Evolutionary conservation across 2,329 filamentous ascomycete species (phyloP).

Genomic region (Ophiostoma ulmi): DNA sequence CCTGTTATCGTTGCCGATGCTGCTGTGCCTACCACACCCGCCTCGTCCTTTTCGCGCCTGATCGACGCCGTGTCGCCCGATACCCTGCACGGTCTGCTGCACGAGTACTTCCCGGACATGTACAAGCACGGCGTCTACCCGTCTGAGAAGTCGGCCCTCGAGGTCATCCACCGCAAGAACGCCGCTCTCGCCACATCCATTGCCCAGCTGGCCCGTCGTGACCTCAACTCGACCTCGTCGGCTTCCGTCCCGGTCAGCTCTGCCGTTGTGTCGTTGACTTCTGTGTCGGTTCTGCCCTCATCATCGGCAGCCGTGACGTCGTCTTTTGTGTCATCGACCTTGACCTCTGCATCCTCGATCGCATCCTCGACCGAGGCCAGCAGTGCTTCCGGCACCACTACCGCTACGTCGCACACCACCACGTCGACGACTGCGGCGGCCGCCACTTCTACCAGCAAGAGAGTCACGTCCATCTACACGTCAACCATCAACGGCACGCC

Average conservation of each 20-base stretch:
- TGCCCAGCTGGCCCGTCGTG: slow-evolving; percentile 58
- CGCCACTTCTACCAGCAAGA: slow-evolving; percentile 18
- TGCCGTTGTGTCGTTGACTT: slow-evolving; percentile 27
- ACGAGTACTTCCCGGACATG: slow-evolving; percentile 56
- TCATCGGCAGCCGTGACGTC: slow-evolving; percentile 25
- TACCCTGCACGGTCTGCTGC: slow-evolving; percentile 59
- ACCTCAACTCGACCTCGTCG: slow-evolving; percentile 28
- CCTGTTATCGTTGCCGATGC: background rate
- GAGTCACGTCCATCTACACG: slow-evolving; percentile 39
- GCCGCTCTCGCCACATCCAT: slow-evolving; percentile 58
- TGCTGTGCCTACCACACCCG: background rate
- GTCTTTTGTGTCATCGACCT: background rate
- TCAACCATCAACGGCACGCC: slow-evolving; percentile 45
- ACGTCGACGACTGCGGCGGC: background rate
- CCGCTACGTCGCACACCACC: background rate
- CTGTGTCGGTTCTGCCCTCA: slow-evolving; percentile 23
- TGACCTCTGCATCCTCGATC: slow-evolving; percentile 20
- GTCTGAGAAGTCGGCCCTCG: slow-evolving; percentile 58
- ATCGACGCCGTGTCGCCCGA: slow-evolving; percentile 30
- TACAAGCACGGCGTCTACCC: slow-evolving; percentile 66
- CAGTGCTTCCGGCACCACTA: background rate
- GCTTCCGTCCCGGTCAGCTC: slow-evolving; percentile 28
- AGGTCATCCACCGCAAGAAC: slow-evolving; percentile 57
- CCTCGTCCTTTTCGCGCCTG: slow-evolving; percentile 26
- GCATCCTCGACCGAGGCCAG: background rate